phyloP scores from a whole-genome alignment of 148 eudicot genomes.

The Vaccinium darrowii region DNA sequence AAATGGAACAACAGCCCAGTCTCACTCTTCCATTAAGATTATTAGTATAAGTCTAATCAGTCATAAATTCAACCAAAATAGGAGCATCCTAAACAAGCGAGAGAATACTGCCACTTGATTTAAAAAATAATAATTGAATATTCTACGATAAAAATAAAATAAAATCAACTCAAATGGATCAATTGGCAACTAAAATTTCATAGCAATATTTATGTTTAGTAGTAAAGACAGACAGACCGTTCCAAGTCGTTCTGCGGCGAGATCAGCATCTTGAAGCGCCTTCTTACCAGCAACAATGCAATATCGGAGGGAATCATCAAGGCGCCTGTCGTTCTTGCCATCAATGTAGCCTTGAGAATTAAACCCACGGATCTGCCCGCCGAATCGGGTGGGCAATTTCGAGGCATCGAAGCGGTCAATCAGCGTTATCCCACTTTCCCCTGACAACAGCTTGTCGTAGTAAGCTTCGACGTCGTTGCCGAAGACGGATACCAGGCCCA shows the following conservation, averaged over 20 bases:
- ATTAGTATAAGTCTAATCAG: background rate
- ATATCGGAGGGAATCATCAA: conserved; percentile 59
- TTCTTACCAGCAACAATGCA: conserved; percentile 76
- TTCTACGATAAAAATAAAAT: background rate
- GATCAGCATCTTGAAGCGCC: conserved; percentile 60
- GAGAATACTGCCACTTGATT: background rate
- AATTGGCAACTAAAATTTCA: background rate
- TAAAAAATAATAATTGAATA: background rate
- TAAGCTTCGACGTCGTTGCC: conserved; percentile 76
- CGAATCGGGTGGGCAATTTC: conserved; percentile 78
- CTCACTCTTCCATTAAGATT: background rate
- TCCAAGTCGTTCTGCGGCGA: conserved; percentile 48
- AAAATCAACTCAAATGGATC: background rate
- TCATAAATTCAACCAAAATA: background rate
- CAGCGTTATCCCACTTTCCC: conserved; percentile 68
- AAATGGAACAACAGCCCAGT: background rate
- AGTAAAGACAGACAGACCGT: conserved; percentile 33
- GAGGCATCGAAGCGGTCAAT: conserved; percentile 89
- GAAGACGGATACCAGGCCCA: conserved; percentile 91
- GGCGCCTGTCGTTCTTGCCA: conserved; percentile 61
- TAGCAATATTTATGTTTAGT: too few relatives aligned
- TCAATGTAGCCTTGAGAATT: conserved; percentile 61
- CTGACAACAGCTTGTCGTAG: conserved; percentile 73
- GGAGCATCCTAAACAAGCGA: background rate
- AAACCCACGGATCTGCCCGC: conserved; percentile 64